Conservation (phyloP, 2,329 filamentous ascomycete genomes). For the Nigrospora sphaerica region DNA sequence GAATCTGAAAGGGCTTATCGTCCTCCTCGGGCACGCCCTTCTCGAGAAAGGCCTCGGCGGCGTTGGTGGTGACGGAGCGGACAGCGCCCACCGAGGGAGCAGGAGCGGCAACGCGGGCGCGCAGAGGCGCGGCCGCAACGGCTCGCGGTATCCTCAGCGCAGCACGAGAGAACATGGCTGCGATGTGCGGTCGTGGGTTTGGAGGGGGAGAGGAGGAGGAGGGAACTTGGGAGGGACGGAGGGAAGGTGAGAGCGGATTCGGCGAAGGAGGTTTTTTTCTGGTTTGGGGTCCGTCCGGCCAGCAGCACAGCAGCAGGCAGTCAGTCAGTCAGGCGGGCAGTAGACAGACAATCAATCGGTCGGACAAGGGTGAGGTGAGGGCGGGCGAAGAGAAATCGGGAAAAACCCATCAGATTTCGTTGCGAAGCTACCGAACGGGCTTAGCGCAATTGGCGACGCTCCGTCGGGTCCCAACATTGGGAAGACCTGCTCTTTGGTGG, state of each 20-base stretch:
- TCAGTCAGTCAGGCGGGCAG: background rate
- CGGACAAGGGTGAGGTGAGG: no score
- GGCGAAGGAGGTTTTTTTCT: no score
- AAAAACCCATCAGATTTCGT: no score
- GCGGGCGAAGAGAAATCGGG: no score
- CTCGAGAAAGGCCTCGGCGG: slow-evolving; percentile 83
- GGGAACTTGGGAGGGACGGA: background rate
- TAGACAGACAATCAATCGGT: background rate
- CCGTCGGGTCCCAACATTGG: no score
- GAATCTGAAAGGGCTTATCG: slow-evolving; percentile 86
- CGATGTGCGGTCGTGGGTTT: slow-evolving; percentile 1
- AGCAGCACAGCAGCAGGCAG: background rate
- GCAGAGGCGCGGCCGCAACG: slow-evolving; percentile 45
- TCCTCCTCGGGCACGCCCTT: slow-evolving; percentile 66
- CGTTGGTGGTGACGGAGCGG: slow-evolving; percentile 88
- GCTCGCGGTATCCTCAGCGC: slow-evolving; percentile 54
- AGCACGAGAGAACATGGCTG: slow-evolving; percentile 60
- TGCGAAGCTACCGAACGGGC: no score
- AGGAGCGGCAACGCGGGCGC: slow-evolving; percentile 33
- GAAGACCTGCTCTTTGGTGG: no score
- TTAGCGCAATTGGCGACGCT: no score
- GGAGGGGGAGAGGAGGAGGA: slow-evolving; percentile 1
- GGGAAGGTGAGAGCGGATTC: background rate
- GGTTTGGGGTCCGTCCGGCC: no score
- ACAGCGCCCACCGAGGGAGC: slow-evolving; percentile 41